phyloP scores from a whole-genome alignment of 352 stramenopile genomes.

The Phytopythium cucurbitacearum region DNA sequence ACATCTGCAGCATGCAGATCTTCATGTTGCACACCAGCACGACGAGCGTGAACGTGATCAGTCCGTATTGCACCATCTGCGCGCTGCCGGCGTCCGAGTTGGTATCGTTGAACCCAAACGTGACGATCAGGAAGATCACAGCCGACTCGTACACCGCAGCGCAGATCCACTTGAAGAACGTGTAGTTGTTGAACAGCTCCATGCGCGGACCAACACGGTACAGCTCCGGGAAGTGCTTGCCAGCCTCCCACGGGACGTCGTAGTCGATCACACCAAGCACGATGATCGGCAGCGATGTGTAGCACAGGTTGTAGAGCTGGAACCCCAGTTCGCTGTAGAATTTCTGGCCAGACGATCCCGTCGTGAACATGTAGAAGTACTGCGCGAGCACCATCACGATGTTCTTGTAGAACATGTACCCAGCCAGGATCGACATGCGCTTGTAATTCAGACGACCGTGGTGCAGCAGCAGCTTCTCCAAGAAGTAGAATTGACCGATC shows the following conservation, averaged over 20 bases:
- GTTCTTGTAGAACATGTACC: conserved; percentile 99
- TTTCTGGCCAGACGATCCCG: conserved; percentile 87
- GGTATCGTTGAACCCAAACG: conserved; percentile 73
- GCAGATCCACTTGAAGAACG: conserved; percentile 85
- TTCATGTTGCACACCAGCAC: conserved; percentile 94
- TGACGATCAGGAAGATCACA: conserved; percentile 65
- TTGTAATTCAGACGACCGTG: conserved; percentile 98
- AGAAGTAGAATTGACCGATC: conserved; percentile 96
- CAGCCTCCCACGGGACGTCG: conserved; percentile 68
- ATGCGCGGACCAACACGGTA: conserved; percentile 72
- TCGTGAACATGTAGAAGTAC: conserved; percentile 92
- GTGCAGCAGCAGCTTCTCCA: conserved; percentile 94
- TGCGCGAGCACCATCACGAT: conserved; percentile 87
- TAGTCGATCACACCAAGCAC: conserved; percentile 75
- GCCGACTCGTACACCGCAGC: conserved; percentile 65
- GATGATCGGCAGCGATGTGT: conserved; percentile 91
- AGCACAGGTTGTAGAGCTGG: conserved; percentile 93
- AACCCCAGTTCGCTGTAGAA: conserved; percentile 78
- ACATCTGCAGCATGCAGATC: conserved; percentile 77
- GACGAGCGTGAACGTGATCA: conserved; percentile 91
- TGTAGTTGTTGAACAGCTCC: conserved; percentile 80
- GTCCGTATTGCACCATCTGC: conserved; percentile 88
- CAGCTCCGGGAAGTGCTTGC: conserved; percentile 64
- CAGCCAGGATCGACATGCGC: conserved; percentile 90
- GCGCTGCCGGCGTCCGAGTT: conserved; percentile 80